phyloP scores from a whole-genome alignment of 1,284 basidiomycete species.

The Lignosus rhinocerotis region DNA sequence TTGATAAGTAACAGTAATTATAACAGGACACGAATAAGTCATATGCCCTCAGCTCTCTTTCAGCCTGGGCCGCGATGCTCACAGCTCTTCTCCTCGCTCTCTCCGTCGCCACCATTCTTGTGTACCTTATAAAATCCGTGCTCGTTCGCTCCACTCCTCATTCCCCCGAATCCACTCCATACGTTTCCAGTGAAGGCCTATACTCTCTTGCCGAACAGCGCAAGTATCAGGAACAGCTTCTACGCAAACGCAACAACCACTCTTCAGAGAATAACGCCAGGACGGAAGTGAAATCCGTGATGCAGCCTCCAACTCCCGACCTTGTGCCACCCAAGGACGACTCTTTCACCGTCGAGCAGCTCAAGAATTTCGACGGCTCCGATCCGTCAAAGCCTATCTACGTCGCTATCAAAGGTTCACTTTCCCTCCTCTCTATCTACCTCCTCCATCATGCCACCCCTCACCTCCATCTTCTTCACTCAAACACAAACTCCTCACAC shows the following conservation, averaged over 20 bases:
- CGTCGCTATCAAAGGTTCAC: constrained; percentile 85
- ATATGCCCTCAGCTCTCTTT: too few species aligned
- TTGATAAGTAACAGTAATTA: too few species aligned
- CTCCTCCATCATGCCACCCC: neutral
- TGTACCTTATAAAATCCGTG: constrained; percentile 23
- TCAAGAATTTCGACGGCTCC: constrained; percentile 72
- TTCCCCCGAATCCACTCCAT: constrained; percentile 8
- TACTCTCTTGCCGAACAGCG: constrained; percentile 19
- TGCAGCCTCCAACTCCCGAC: constrained; percentile 63
- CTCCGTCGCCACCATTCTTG: constrained; percentile 24
- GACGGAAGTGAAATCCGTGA: constrained; percentile 57
- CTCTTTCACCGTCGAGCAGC: constrained; percentile 68
- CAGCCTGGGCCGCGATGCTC: constrained; percentile 13
- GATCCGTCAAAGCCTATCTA: constrained; percentile 72
- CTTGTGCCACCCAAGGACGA: constrained; percentile 78
- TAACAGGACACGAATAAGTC: too few species aligned
- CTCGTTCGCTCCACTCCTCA: constrained; percentile 6
- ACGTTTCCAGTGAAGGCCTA: constrained; percentile 10
- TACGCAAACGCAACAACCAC: constrained; percentile 16
- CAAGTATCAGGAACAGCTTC: constrained; percentile 18
- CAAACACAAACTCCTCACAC: neutral
- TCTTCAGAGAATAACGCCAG: constrained; percentile 26
- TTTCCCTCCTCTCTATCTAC: constrained; percentile 6
- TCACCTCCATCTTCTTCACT: neutral
- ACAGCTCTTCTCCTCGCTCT: constrained; percentile 21